Evolutionary conservation across 73 alveolate species (phyloP), one percentile per base, ranked within the genome.

Genomic region (Urostyla sp.): DNA sequence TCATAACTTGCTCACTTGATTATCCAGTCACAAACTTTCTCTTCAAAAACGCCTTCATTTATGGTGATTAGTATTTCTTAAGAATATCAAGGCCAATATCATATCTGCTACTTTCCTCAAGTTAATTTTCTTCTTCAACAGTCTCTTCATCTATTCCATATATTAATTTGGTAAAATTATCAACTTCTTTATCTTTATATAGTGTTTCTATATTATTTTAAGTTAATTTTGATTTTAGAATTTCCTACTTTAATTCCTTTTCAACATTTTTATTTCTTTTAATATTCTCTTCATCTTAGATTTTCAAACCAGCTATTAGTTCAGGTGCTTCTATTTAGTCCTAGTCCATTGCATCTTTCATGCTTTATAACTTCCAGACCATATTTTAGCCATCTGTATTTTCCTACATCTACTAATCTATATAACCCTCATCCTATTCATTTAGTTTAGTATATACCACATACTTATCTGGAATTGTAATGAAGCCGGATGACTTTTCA

Each of bases 401-500:
- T 51, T 67, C 32, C 88, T 69, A 31, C 18, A 58, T 73, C 18
- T 50, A 43, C 27, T 55, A 54, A 34, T 87, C 94, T 52, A 88
- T 85, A 7, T 85, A 89, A 38, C 88, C 90, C 56, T 96, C 96
- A 26, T 76, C 87, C 50, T 92, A 92, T 75, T 93, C 95, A 31
- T 92, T 87, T 28, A 92, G 88, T 69, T 97, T 95, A n/a, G 99
- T 93, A 59, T 94, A 97, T 58, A 95, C 87, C 37, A 95, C 98
- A 56, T 91, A 91, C 66, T 91, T 78, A 87, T 96, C 98, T 21
- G 99, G 99, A 58, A 97, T 94, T 32, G 96, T 94, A 31, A 97
- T 90, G 88, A 94, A 97, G 46, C 99, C 99, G 73, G 97, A 82
- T 28, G 90, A 90, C 66, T 94, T 90, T 73, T 97, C 99, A 81